These are phyloP conservation scores for Linaria vulgaris DNA, from an alignment of 257 asterid genomes.

Conservation along the genomic window DNA sequence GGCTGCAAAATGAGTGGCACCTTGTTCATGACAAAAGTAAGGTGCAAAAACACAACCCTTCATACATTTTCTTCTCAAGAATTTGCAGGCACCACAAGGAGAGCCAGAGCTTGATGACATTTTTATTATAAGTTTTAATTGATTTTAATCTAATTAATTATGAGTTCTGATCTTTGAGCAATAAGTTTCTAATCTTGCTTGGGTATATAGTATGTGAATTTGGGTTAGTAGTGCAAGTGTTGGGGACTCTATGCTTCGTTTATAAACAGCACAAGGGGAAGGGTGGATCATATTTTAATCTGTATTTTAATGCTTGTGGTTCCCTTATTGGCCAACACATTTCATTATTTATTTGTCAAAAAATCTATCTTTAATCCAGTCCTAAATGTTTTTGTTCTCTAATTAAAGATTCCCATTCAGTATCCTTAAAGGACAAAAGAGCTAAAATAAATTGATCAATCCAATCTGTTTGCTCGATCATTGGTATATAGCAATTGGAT, in stretches of 20 bases:
- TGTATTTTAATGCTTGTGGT: slow-evolving; percentile 49
- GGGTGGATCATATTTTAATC: slow-evolving; percentile 41
- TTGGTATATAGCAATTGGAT: slow-evolving; percentile 25
- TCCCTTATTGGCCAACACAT: slow-evolving; percentile 71
- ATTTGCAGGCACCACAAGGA: slow-evolving; percentile 84
- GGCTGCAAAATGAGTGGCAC: slow-evolving; percentile 57
- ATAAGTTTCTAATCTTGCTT: no score
- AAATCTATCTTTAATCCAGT: slow-evolving; percentile 31
- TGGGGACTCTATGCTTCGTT: slow-evolving; percentile 29
- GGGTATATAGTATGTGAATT: not conserved
- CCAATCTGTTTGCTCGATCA: slow-evolving; percentile 44
- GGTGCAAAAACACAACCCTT: slow-evolving; percentile 73
- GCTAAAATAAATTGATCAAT: slow-evolving; percentile 42
- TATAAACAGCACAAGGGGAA: slow-evolving; percentile 42
- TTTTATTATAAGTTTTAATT: slow-evolving; percentile 4
- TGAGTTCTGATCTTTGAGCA: no score
- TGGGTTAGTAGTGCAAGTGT: slow-evolving; percentile 30
- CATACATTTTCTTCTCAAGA: slow-evolving; percentile 65
- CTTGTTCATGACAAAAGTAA: slow-evolving; percentile 68
- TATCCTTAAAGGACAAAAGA: slow-evolving; percentile 45
- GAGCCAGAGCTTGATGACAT: slow-evolving; percentile 73
- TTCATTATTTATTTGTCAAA: slow-evolving; percentile 30
- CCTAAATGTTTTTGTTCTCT: slow-evolving; percentile 38
- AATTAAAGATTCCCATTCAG: slow-evolving; percentile 50
- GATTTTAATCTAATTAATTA: not conserved